phyloP scores from a whole-genome alignment of 345 rosid genomes.

The Citrus maxima region DNA sequence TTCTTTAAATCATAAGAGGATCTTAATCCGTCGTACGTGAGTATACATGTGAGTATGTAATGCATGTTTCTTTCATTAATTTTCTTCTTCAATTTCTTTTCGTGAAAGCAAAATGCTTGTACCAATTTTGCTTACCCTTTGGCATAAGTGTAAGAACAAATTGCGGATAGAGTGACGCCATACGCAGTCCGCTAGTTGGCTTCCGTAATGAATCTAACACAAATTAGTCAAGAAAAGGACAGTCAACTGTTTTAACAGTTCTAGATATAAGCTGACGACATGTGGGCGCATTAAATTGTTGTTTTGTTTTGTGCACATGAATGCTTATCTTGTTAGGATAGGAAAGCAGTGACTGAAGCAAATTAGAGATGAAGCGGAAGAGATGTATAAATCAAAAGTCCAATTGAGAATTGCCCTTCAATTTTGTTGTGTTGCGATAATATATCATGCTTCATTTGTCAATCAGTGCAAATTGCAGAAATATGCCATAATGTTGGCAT shows the following conservation, averaged over 20 bases:
- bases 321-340: slow-evolving; percentile 15
- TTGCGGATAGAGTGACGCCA: background rate
- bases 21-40: background rate
- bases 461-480: slow-evolving; percentile 4
- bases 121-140: background rate
- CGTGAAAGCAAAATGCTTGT: slow-evolving; percentile 1
- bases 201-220: background rate
- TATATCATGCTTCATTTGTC: background rate
- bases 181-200: background rate
- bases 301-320: background rate
- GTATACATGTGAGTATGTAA: background rate
- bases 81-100: background rate
- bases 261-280: background rate
- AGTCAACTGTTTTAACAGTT: background rate
- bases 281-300: background rate
- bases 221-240: background rate
- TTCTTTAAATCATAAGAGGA: background rate
- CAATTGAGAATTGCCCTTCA: background rate
- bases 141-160: background rate
- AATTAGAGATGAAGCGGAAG: background rate
- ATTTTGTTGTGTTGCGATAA: slow-evolving; percentile 18
- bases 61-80: background rate
- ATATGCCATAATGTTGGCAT: background rate
- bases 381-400: background rate
- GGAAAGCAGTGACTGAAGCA: background rate